Evolutionary conservation across 2,329 filamentous ascomycete genomes (phyloP).

Genomic region (Stagonosporopsis tanaceti): DNA sequence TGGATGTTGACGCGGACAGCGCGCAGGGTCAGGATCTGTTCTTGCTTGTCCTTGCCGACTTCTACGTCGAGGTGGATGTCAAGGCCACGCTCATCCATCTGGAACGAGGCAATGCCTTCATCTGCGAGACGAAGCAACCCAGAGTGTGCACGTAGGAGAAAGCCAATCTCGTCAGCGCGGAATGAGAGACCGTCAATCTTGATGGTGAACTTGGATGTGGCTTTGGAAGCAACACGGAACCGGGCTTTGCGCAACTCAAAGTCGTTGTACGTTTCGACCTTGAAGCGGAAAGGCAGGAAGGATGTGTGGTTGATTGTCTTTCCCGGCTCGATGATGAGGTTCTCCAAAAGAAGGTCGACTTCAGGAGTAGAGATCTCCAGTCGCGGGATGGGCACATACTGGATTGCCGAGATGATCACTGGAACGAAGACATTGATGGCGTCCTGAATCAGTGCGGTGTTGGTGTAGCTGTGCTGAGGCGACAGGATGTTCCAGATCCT

Average conservation of each 20-base stretch:
- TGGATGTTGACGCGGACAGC: conserved; percentile 83
- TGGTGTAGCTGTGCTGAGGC: conserved; percentile 68
- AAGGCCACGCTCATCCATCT: conserved; percentile 84
- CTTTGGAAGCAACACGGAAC: conserved; percentile 70
- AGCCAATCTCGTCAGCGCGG: conserved; percentile 86
- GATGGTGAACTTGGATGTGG: conserved; percentile 77
- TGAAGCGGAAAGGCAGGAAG: conserved; percentile 85
- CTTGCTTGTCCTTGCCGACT: conserved; percentile 77
- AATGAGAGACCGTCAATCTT: conserved; percentile 84
- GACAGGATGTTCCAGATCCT: conserved; percentile 75
- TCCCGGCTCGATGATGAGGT: conserved; percentile 88
- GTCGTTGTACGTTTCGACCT: conserved; percentile 84
- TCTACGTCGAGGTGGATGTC: conserved; percentile 88
- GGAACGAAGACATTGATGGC: conserved; percentile 82
- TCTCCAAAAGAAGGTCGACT: conserved; percentile 86
- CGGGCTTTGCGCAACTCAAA: conserved; percentile 83
- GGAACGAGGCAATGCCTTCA: conserved; percentile 84
- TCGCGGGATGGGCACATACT: conserved; percentile 88
- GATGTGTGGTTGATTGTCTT: conserved; percentile 83
- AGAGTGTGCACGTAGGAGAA: conserved; percentile 83
- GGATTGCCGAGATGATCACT: conserved; percentile 75
- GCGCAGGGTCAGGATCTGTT: conserved; percentile 81
- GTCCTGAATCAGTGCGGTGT: conserved; percentile 77
- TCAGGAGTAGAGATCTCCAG: conserved; percentile 86
- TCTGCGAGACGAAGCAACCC: conserved; percentile 79